phyloP scores from a whole-genome alignment of 2,329 filamentous ascomycete species.

The Colletotrichum gigasporum region DNA sequence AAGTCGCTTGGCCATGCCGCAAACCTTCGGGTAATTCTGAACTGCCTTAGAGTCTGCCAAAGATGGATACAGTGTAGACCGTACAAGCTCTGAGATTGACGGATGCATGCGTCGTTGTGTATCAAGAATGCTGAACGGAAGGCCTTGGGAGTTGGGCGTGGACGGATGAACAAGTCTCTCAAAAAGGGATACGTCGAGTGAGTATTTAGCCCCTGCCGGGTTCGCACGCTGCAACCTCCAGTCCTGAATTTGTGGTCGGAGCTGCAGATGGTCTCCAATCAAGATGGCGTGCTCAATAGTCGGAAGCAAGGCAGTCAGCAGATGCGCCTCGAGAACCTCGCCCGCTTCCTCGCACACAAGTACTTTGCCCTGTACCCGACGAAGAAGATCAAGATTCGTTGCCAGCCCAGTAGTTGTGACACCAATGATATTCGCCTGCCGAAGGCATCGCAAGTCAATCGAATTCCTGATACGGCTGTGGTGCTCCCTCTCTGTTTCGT shows the following conservation, averaged over 20 bases:
- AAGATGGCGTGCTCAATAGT: slow-evolving; percentile 69
- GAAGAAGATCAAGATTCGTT: slow-evolving; percentile 57
- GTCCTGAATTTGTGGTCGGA: slow-evolving; percentile 67
- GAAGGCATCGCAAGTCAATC: slow-evolving; percentile 48
- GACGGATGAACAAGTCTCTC: slow-evolving; percentile 59
- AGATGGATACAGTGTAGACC: slow-evolving; percentile 64
- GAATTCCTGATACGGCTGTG: slow-evolving; percentile 39
- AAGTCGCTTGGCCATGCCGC: slow-evolving; percentile 61
- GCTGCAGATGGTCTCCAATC: slow-evolving; percentile 71
- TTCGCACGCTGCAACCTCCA: slow-evolving; percentile 63
- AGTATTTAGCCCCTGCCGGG: slow-evolving; percentile 55
- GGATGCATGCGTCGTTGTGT: slow-evolving; percentile 75
- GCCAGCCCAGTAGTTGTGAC: slow-evolving; percentile 70
- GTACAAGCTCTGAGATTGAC: slow-evolving; percentile 66
- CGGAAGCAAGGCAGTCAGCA: slow-evolving; percentile 67
- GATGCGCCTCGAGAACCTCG: slow-evolving; percentile 73
- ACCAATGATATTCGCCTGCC: slow-evolving; percentile 59
- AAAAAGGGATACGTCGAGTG: slow-evolving; percentile 69
- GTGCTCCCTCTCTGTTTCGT: neutral
- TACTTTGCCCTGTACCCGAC: slow-evolving; percentile 61
- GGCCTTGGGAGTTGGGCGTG: slow-evolving; percentile 34
- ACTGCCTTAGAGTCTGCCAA: slow-evolving; percentile 60
- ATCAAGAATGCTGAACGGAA: slow-evolving; percentile 53
- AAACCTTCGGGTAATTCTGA: slow-evolving; percentile 53
- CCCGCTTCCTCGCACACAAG: slow-evolving; percentile 75